Base-by-base conservation (phyloP, 2,329 filamentous ascomycete genomes). In the Penicillium aurantiogriseum region DNA sequence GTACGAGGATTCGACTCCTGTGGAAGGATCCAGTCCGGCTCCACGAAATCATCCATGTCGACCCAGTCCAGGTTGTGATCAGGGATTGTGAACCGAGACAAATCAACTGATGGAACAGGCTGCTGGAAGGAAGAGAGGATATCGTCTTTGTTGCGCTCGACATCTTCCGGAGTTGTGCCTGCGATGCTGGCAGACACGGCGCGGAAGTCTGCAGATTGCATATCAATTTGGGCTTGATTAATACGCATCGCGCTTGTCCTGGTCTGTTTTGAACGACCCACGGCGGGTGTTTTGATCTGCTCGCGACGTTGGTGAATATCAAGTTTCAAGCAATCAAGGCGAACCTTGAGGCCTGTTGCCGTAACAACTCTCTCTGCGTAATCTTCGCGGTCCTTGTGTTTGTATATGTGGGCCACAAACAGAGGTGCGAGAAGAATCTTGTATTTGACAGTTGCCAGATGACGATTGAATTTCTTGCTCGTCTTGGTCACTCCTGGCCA, bases 11-110 rank as follows among this genome's bases (percentile, higher is more conserved):
- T 95, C 33, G 89, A 86, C 69, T 96, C 91, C 15, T 91, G 89
- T 0, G 93, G 93, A 25, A 97, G 77, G 53, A 96, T 92, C 93
- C 93, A 97, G 71, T 97, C 95, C 23, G 99, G 79, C 73, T 99
- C 94, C 31, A 99, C 92, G 75, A 99, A 99, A 72, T 99, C 94
- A 71, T 99, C 94, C 92, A 99, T 97, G 69, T 99, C 94, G 61
- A 99, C 92, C 94, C 94, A 99, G 54, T 88, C 92, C 65, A 92
- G 87, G 69, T 99, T 94, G 54, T 95, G 90, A 72, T 99, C 94
- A 0, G 94, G 93, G 49, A 99, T 99, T 0, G 88, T 93, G 71
- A 99, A 99, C 52, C 89, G 88, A 0, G 92, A 96, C 49, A 96
- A 80, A 71, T 88, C 85, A 9, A 82, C 78, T 25, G 79, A 76